These are phyloP conservation scores for Fusarium tricinctum DNA, from an alignment of 2,329 filamentous ascomycete genomes.

Conservation along the genomic window DNA sequence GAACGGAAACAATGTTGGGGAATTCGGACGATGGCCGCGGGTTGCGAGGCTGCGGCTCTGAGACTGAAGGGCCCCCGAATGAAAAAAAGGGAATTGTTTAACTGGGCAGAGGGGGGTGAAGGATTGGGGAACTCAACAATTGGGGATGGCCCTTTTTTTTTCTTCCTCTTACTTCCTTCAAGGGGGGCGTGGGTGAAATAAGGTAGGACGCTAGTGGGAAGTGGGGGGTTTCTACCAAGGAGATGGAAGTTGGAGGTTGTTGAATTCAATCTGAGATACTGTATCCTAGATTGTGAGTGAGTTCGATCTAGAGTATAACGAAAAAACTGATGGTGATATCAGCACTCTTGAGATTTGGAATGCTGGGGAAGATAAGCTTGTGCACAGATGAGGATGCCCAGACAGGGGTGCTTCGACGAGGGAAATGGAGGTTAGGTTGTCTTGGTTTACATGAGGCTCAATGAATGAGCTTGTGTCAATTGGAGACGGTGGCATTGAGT, in stretches of 20 bases:
- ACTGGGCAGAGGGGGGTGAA: constrained; percentile 38
- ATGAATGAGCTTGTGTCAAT: background rate
- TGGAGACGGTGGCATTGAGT: background rate
- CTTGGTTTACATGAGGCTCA: background rate
- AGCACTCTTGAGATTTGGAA: background rate
- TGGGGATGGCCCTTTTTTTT: constrained; percentile 47
- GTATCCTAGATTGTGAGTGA: background rate
- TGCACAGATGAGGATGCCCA: background rate
- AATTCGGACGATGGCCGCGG: constrained; percentile 47
- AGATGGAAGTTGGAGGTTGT: background rate
- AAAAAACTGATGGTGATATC: constrained; percentile 4
- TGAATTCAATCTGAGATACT: constrained; percentile 23
- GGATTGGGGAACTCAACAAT: constrained; percentile 52
- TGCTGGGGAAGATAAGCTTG: constrained; percentile 22
- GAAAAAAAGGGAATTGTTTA: constrained; percentile 20
- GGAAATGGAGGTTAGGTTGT: constrained; percentile 11
- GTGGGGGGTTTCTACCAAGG: constrained; percentile 21
- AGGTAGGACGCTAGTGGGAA: constrained; percentile 43
- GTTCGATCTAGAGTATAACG: constrained; percentile 11
- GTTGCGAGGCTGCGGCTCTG: constrained; percentile 45
- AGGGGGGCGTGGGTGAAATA: constrained; percentile 35
- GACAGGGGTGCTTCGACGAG: background rate
- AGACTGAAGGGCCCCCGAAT: constrained; percentile 19
- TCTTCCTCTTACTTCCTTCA: background rate
- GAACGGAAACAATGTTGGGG: constrained; percentile 43